These are phyloP conservation scores for Schwanniomyces sp. DNA, from an alignment of 805 yeast species.

Conservation along the genomic window DNA sequence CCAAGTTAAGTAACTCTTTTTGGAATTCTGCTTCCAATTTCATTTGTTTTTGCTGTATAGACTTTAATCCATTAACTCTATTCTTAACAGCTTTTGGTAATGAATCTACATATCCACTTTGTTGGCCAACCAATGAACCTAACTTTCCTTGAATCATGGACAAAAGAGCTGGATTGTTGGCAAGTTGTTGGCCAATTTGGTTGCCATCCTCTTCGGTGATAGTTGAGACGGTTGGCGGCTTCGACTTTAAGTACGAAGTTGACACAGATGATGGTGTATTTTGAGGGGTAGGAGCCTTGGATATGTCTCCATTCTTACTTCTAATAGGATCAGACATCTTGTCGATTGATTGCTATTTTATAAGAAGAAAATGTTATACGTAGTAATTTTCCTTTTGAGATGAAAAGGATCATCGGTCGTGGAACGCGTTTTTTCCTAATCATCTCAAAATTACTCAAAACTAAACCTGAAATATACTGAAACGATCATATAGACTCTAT, in stretches of 20 bases:
- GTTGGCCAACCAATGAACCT: slow-evolving; percentile 79
- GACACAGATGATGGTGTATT: slow-evolving; percentile 93
- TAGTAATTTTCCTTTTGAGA: slow-evolving; percentile 1
- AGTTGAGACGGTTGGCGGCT: slow-evolving; percentile 59
- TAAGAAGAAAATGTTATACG: slow-evolving; percentile 1
- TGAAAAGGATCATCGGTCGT: slow-evolving; percentile 1
- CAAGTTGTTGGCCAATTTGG: slow-evolving; percentile 47
- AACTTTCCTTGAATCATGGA: slow-evolving; percentile 89
- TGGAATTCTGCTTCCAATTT: slow-evolving; percentile 89
- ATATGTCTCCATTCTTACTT: slow-evolving; percentile 65
- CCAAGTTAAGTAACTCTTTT: slow-evolving; percentile 81
- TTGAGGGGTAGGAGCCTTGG: slow-evolving; percentile 97
- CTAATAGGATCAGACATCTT: slow-evolving; percentile 86
- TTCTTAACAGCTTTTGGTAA: slow-evolving; percentile 73
- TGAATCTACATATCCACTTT: slow-evolving; percentile 79
- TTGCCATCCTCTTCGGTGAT: slow-evolving; percentile 66
- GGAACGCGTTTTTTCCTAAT: slow-evolving; percentile 1
- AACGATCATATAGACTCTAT: neutral
- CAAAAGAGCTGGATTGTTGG: slow-evolving; percentile 78
- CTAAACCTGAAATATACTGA: neutral
- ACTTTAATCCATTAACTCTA: slow-evolving; percentile 79
- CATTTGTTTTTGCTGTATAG: slow-evolving; percentile 76
- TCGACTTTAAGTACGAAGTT: slow-evolving; percentile 65
- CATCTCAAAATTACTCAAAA: neutral
- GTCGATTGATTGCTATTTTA: neutral